Base-by-base conservation (phyloP, 441 rosid genomes). In the Metrosideros polymorpha region DNA sequence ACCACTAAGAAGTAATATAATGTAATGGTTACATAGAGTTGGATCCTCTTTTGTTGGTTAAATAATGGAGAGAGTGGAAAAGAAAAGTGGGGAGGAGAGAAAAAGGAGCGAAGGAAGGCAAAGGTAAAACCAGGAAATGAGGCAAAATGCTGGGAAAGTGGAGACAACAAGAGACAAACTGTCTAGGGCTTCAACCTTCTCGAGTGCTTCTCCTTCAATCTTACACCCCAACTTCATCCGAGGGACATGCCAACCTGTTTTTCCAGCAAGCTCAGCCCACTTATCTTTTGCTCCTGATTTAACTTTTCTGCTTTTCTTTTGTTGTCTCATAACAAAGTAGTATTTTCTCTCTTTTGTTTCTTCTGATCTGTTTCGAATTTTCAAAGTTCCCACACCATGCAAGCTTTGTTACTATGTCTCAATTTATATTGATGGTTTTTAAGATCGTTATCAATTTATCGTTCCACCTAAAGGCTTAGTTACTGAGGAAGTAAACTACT, bases 131-230 rank as follows among this genome's bases (percentile, higher is more conserved):
- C 95, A 86, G 91, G 90, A 93, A 93, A 89, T 86, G 82, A 63
- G 95, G 94, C 84, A 86, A 86, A 84, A 71, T 91, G 93, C 91
- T 84, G 94, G 86, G 79, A 92, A 92, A 92, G 92, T 84, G 91
- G 93, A 91, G 94, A 91, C 94, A 92, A 83, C 50, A 86, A 89
- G 86, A 66, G 90, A 90, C 93, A 71, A 71, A 71, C 88, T 86
- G 90, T 86, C 87, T 88, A 71, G 87, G 87, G 85, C 89, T 88
- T 91, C 86, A 88, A 90, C 83, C 79, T 89, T 85, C 89, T 59
- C 92, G 92, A 94, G 85, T 87, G 92, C 91, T 66, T 88, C 84
- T 75, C 86, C 50, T 56, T 42, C 30, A 9, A 12, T 24, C 49
- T 10, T 39, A 71, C 49, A 71, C 52, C 54, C 71, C 52, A 51